Percentiles rank a stretch among this genome's conserved stretches.
Conservation (phyloP, 164 flowering plant genomes). For the Dillenia turbinata region DNA sequence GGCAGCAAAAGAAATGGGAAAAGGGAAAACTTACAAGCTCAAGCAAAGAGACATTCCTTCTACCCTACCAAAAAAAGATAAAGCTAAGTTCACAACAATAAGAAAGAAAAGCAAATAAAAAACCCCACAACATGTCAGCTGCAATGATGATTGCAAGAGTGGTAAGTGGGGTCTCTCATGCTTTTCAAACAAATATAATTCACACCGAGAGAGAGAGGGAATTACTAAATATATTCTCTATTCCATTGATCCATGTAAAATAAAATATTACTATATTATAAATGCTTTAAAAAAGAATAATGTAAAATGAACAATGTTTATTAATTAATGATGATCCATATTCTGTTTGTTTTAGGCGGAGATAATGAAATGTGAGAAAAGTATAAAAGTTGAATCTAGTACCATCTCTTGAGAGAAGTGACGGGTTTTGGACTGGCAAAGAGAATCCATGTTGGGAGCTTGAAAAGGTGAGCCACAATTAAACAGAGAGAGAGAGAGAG, state of each 20-base stretch:
- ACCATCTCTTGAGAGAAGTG: slow-evolving; percentile 39
- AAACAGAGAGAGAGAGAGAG: slow-evolving; percentile 7
- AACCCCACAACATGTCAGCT: slow-evolving; percentile 23
- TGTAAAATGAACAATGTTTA: too few species aligned
- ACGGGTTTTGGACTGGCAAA: slow-evolving; percentile 40
- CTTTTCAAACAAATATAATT: too few species aligned
- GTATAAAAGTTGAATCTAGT: slow-evolving; percentile 32
- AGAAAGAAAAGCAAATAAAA: slow-evolving; percentile 11
- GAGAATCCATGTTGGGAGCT: slow-evolving; percentile 55
- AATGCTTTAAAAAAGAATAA: too few species aligned
- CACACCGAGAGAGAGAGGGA: too few species aligned
- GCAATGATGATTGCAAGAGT: slow-evolving; percentile 29
- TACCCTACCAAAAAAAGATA: slow-evolving; percentile 21
- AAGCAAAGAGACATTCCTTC: slow-evolving; percentile 37
- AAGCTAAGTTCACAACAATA: background rate
- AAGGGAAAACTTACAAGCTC: slow-evolving; percentile 6
- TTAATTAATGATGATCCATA: background rate
- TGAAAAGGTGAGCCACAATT: slow-evolving; percentile 41
- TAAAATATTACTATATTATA: too few species aligned
- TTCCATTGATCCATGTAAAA: too few species aligned
- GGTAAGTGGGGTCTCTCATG: slow-evolving; percentile 14
- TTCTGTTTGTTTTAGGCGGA: slow-evolving; percentile 13
- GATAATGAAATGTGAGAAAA: slow-evolving; percentile 12
- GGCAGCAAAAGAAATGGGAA: slow-evolving; percentile 3
- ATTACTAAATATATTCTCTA: too few species aligned